Evolutionary conservation across 768 basidiomycete genomes (phyloP).

Genomic region (Boletus eberwhitei): DNA sequence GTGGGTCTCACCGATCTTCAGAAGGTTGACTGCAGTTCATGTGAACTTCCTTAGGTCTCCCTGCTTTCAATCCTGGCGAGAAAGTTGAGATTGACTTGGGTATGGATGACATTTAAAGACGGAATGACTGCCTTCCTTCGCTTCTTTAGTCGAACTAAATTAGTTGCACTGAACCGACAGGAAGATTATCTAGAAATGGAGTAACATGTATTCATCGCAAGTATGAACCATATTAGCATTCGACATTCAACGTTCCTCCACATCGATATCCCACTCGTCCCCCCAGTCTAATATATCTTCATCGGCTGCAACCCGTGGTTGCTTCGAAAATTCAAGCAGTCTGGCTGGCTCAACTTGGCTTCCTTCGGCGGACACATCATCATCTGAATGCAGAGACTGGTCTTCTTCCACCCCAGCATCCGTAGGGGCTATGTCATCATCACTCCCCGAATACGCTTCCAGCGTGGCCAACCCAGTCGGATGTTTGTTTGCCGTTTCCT

Average conservation of each 20-base stretch:
- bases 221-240: not conserved
- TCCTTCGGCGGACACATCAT: conserved; percentile 12
- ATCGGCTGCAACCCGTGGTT: conserved; percentile 23
- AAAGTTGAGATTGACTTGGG: conserved; percentile 89
- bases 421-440: conserved; percentile 4
- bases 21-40: conserved; percentile 8
- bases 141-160: not conserved
- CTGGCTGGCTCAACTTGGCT: conserved; percentile 13
- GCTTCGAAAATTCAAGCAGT: conserved; percentile 24
- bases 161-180: not conserved
- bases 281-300: conserved; percentile 32
- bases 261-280: conserved; percentile 26
- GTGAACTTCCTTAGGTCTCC: conserved; percentile 64
- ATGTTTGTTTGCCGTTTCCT: conserved; percentile 5
- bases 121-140: not conserved
- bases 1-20: conserved; percentile 47
- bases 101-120: conserved; percentile 79
- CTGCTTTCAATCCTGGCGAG: conserved; percentile 97
- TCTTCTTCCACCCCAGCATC: conserved; percentile 15
- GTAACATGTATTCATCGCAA: not conserved
- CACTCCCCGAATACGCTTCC: conserved; percentile 24
- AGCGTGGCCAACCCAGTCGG: conserved; percentile 19
- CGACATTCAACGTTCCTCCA: not conserved
- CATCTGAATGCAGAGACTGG: conserved; percentile 7
- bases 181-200: not conserved